A percentile compares a stretch with the other conserved stretches of the same genome.
phyloP scores from a whole-genome alignment of 345 rosid species.

The Camelina sativa region DNA sequence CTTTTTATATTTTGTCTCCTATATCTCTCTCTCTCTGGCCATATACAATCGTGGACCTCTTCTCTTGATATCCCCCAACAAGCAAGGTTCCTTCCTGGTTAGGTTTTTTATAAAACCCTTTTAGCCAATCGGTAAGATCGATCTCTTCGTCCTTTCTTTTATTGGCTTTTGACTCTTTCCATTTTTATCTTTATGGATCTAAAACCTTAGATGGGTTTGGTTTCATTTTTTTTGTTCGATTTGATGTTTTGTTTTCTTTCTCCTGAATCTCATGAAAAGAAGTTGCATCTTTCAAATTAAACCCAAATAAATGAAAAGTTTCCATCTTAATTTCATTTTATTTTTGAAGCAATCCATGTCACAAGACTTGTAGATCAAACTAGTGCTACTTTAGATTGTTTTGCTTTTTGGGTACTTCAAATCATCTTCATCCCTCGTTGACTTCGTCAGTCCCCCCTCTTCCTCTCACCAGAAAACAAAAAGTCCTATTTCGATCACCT shows the following conservation, averaged over 20 bases:
- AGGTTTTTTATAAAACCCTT: constrained; percentile 40
- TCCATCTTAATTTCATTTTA: background rate
- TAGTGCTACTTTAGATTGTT: constrained; percentile 18
- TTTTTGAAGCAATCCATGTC: constrained; percentile 32
- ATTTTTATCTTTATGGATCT: constrained; percentile 27
- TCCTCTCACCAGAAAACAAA: background rate
- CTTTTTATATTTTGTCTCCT: background rate
- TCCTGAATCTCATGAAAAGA: constrained; percentile 17
- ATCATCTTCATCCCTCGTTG: constrained; percentile 40
- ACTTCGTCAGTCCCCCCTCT: constrained; percentile 23
- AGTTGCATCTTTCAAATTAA: constrained; percentile 13
- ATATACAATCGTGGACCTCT: background rate
- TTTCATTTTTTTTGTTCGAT: constrained; percentile 16
- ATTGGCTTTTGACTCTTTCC: constrained; percentile 2
- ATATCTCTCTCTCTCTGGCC: background rate
- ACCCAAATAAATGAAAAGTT: background rate
- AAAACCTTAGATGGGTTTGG: constrained; percentile 20
- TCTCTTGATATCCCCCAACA: background rate
- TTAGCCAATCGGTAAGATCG: constrained; percentile 35
- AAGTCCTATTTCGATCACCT: background rate
- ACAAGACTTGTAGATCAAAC: constrained; percentile 29
- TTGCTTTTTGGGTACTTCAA: constrained; percentile 37
- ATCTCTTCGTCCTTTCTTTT: constrained; percentile 15
- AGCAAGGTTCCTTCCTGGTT: constrained; percentile 16
- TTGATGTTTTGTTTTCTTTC: constrained; percentile 24